Base-by-base conservation (phyloP, 2,329 filamentous ascomycete genomes). In the Beauveria australis region DNA sequence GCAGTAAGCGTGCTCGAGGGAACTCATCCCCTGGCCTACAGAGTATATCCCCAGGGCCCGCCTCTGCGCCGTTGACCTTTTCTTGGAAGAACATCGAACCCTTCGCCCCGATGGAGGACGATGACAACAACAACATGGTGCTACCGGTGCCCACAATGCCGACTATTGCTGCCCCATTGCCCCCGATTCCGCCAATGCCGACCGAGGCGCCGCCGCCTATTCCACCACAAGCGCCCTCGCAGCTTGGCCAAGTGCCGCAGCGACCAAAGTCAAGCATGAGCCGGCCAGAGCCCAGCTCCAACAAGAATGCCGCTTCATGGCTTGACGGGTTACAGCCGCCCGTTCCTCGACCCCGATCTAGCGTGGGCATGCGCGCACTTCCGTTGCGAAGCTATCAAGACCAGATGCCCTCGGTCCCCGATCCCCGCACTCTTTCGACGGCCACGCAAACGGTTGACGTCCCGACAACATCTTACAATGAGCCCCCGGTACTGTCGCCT, bases 401-500 rank as follows among this genome's bases (percentile, higher is more conserved):
- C 14, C 43, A 62, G 56, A 48, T 37, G 43, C 44, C 37, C 1
- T 51, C 24, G 5, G 37, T 22, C 12, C 46, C 30, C 6, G 51
- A 56, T 44, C 18, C 33, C 1, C 30, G 47, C 24, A 48, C 47
- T 37, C 6, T 51, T 7, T 30, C 56, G 6, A 24, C 19, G n/a
- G 30, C 43, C n/a, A n/a, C 16, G 18, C 47, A 40, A n/a, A 41
- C 48, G n/a, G 37, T 47, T 43, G 37, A 16, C 8, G 43, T 51
- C 8, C 41, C 43, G 24, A 51, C 40, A 18, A 19, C 44, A n/a
- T 68, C 67, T 14, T 66, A 72, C 41, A 75, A 77, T 16, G 78
- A 81, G 12, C 81, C 85, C 52, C 77, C 84, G 14, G 73, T 89
- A 10, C 81, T 91, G 78, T 91, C 88, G 3, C 89, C 89, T 0